phyloP scores from a whole-genome alignment of 305 asterid genomes.

The Fraxinus albicans region DNA sequence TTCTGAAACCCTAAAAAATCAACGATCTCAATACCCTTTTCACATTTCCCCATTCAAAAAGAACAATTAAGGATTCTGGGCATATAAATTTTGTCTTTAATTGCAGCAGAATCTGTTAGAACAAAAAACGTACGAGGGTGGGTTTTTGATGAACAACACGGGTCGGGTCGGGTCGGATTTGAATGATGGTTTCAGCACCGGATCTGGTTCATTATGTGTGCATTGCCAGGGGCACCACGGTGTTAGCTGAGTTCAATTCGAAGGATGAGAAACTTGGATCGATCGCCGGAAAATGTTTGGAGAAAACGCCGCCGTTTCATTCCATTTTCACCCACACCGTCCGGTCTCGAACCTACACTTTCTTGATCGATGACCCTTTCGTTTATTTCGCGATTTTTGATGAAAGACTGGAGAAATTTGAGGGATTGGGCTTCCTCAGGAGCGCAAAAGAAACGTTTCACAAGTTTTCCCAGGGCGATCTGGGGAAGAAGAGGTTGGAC shows the following conservation, averaged over 20 bases:
- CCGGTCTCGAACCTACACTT: slow-evolving; percentile 60
- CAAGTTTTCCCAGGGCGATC: slow-evolving; percentile 28
- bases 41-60: neutral
- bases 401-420: slow-evolving; percentile 53
- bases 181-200: slow-evolving; percentile 54
- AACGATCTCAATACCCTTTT: neutral
- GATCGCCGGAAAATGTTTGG: slow-evolving; percentile 68
- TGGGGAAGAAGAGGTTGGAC: slow-evolving; percentile 26
- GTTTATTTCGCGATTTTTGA: slow-evolving; percentile 67
- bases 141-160: slow-evolving; percentile 3
- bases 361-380: slow-evolving; percentile 54
- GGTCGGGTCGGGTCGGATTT: neutral
- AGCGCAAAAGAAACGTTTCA: slow-evolving; percentile 50
- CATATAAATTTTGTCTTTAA: neutral
- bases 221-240: slow-evolving; percentile 58
- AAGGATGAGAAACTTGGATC: slow-evolving; percentile 67
- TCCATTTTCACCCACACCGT: slow-evolving; percentile 71
- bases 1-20: slow-evolving; percentile 26
- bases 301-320: slow-evolving; percentile 63
- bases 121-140: neutral
- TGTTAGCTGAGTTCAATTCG: slow-evolving; percentile 80
- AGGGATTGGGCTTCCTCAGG: slow-evolving; percentile 50
- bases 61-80: neutral
- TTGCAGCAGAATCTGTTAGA: neutral
- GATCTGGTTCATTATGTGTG: slow-evolving; percentile 65